Base-by-base conservation (phyloP, 75 land plant species). In the Pinus tabuliformis region DNA sequence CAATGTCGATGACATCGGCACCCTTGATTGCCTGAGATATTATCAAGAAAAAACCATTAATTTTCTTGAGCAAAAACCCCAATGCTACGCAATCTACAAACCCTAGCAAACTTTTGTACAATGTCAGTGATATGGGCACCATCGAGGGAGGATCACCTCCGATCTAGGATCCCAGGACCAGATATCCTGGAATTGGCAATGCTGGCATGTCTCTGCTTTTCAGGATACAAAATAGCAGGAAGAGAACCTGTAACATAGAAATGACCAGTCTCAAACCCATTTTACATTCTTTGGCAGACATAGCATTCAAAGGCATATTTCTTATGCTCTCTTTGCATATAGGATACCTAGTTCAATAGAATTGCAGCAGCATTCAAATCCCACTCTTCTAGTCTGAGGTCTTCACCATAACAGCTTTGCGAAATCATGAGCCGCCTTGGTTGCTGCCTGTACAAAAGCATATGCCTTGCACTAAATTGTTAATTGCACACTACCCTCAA, bases 231-330 rank as follows among this genome's bases (percentile, higher is more conserved):
- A 14, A 72, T 72, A 24, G 17, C 58, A 56, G 58, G 74, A 6
- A 72, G 26, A 15, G 70, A 73, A 45, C 78, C 75, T 11, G 68
- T 26, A 26, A 91, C 68, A 6, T 79, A 78, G 37, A 91, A 93
- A 62, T 59, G 81, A 39, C 88, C 94, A 18, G 86, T 88, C 77
- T 94, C 90, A 79, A 94, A 94, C 72, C 94, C 97, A 80, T 68
- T 76, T 63, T 91, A 89, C 89, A 94, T 90, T 70, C 83, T 82
- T 59, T 86, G 94, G 78, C 86, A 87, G 62, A 94, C 87, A 62
- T 89, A 81, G 24, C 92, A 89, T 79, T 91, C 97, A 76, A 94
- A 94, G 22, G 97, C 92, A 84, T 84, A 94, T 59, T 91, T 89
- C 68, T 89, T 91, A 86, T 89, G 84, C 88, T 60, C 88, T 81